Percentiles rank a stretch among this genome's conserved stretches.
Conservation (phyloP, 2,329 filamentous ascomycete species). For the Alternaria dauci region DNA sequence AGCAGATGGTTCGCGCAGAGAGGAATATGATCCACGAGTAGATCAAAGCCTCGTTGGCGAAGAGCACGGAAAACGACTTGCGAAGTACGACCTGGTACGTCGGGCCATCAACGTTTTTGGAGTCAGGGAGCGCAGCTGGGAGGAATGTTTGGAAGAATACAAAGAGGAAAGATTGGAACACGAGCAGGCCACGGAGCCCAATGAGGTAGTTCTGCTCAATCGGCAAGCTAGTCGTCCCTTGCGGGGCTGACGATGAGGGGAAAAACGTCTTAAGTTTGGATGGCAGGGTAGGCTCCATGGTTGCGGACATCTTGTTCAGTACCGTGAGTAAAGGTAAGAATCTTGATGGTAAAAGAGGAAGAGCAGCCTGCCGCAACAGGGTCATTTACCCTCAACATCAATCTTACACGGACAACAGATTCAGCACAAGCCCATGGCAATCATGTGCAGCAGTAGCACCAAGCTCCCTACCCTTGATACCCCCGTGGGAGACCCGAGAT, state of each 20-base stretch:
- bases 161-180: constrained; percentile 56
- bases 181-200: constrained; percentile 57
- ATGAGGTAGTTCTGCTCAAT: constrained; percentile 50
- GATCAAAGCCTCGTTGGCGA: constrained; percentile 58
- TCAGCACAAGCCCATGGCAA: constrained; percentile 8
- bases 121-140: constrained; percentile 52
- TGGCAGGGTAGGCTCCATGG: constrained; percentile 31
- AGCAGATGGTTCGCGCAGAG: constrained; percentile 54
- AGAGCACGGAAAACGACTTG: constrained; percentile 56
- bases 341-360: constrained; percentile 8
- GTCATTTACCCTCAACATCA: not conserved
- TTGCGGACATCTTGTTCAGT: constrained; percentile 13
- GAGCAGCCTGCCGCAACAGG: not conserved
- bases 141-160: constrained; percentile 57
- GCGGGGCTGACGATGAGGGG: constrained; percentile 19
- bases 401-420: constrained; percentile 3
- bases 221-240: constrained; percentile 17
- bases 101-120: constrained; percentile 48
- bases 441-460: constrained; percentile 8
- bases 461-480: constrained; percentile 7
- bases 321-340: constrained; percentile 1
- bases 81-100: constrained; percentile 54
- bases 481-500: constrained; percentile 33
- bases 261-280: constrained; percentile 24
- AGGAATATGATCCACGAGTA: constrained; percentile 58